Evolutionary conservation across 2,329 filamentous ascomycete genomes (phyloP).

Genomic region (Tricladium varicosporioides): DNA sequence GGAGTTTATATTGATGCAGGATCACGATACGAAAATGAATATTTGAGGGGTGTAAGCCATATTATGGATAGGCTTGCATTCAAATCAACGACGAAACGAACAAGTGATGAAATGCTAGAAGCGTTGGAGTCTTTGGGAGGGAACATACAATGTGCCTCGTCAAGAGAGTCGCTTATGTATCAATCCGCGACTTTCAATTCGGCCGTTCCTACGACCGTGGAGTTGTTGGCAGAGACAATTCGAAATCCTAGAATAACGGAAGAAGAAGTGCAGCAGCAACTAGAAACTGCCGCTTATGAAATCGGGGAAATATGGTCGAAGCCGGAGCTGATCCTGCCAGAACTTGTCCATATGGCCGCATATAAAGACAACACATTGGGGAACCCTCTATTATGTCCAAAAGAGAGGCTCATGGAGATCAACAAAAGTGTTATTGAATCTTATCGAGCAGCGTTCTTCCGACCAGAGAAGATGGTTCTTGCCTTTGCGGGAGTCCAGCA

Average conservation of each 20-base stretch:
- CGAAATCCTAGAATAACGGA: conserved; percentile 81
- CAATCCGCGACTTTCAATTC: conserved; percentile 97
- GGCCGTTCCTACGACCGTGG: conserved; percentile 78
- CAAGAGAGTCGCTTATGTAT: conserved; percentile 96
- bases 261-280: conserved; percentile 80
- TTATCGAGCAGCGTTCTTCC: conserved; percentile 82
- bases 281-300: conserved; percentile 91
- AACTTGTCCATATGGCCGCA: conserved; percentile 91
- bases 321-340: conserved; percentile 91
- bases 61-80: conserved; percentile 95
- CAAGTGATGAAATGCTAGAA: conserved; percentile 83
- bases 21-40: conserved; percentile 86
- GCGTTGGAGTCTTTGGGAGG: conserved; percentile 84
- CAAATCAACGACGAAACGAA: conserved; percentile 74
- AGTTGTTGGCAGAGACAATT: conserved; percentile 88
- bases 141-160: conserved; percentile 96
- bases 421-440: conserved; percentile 69
- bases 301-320: conserved; percentile 97
- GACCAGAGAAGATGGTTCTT: conserved; percentile 87
- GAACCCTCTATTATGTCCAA: conserved; percentile 87
- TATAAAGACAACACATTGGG: conserved; percentile 96
- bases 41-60: conserved; percentile 86
- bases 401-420: conserved; percentile 76
- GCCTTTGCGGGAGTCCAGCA: conserved; percentile 93
- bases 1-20: conserved; percentile 96